Base-by-base conservation (phyloP, 352 stramenopile species). In the Globisporangium acanthophoron region DNA sequence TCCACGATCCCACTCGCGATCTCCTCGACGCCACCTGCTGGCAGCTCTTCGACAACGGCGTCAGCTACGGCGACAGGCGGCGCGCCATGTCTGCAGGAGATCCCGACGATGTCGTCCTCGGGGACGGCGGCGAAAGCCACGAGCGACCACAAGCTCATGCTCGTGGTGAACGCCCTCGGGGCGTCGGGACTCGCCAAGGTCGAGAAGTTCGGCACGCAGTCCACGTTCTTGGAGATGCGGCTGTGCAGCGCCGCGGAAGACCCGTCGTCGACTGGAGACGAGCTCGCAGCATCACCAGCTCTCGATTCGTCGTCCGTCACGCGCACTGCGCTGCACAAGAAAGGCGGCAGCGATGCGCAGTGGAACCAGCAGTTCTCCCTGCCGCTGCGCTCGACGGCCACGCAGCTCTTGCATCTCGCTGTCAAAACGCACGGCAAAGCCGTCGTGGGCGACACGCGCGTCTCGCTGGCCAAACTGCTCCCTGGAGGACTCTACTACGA, bases 311-410 rank as follows among this genome's bases (percentile, higher is more conserved):
- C 56, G 20, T 61, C 60, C 3, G 64, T 73, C 51, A 66, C 89
- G 54, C 71, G 78, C 21, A 92, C 84, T 13, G 64, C 67, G 15
- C 39, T 90, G 20, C 80, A 90, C 67, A 92, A 90, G 69, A 92
- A 92, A 61, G 78, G 85, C 13, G 82, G 85, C 4, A 89, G 77
- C 33, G 82, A 94, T 47, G 82, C 85, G 11, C 78, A 90, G 51
- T 94, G 82, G 85, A 89, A 94, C 44, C 79, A 92, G 57, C 78
- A 88, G 45, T 92, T 94, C 54, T 84, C 72, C 1, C 69, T 71
- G 3, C 57, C 58, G 0, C 59, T 94, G 29, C 66, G 65, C 7
- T 88, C 78, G 11, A 84, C 79, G 16, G 54, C 85, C 3, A 59
- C 72, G 4, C 78, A 92, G 33, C 48, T 68, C 37, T 62, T 94